A percentile compares a stretch with the other conserved stretches of the same genome.
Evolutionary conservation across 1,284 basidiomycete genomes (phyloP).

Genomic region (Pascua guehoae): DNA sequence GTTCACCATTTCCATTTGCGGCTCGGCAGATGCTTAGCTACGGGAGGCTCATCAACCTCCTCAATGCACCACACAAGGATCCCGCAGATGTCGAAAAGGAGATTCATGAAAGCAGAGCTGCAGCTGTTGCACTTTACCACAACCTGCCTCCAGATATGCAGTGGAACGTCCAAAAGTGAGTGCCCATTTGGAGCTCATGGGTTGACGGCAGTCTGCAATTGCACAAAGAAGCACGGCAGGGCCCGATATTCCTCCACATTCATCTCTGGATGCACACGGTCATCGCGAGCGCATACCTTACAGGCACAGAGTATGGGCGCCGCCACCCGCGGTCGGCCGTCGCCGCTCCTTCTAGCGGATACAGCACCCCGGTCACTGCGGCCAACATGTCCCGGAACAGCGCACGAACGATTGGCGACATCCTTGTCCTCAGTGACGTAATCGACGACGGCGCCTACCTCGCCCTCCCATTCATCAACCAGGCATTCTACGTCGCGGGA

Average conservation of each 20-base stretch:
- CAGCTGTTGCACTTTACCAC: constrained; percentile 22
- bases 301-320: constrained; percentile 10
- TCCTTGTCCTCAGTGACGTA: constrained; percentile 25
- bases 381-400: constrained; percentile 22
- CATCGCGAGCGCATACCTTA: constrained; percentile 20
- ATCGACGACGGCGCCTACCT: constrained; percentile 21
- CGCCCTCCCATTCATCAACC: constrained; percentile 25
- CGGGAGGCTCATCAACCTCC: constrained; percentile 27
- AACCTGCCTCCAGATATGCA: constrained; percentile 26
- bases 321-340: neutral
- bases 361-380: constrained; percentile 1
- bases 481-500: constrained; percentile 27
- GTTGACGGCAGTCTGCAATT: constrained; percentile 16
- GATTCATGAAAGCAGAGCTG: constrained; percentile 8
- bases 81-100: constrained; percentile 1
- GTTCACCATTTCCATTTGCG: constrained; percentile 29
- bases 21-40: constrained; percentile 23
- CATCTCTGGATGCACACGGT: constrained; percentile 38
- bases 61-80: constrained; percentile 16
- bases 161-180: constrained; percentile 28
- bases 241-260: constrained; percentile 27
- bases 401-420: constrained; percentile 26
- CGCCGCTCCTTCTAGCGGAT: constrained; percentile 3
- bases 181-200: neutral
- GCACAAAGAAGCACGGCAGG: constrained; percentile 20